Evolutionary conservation across 1,284 basidiomycete species (phyloP).

Genomic region (Tilletia horrida): DNA sequence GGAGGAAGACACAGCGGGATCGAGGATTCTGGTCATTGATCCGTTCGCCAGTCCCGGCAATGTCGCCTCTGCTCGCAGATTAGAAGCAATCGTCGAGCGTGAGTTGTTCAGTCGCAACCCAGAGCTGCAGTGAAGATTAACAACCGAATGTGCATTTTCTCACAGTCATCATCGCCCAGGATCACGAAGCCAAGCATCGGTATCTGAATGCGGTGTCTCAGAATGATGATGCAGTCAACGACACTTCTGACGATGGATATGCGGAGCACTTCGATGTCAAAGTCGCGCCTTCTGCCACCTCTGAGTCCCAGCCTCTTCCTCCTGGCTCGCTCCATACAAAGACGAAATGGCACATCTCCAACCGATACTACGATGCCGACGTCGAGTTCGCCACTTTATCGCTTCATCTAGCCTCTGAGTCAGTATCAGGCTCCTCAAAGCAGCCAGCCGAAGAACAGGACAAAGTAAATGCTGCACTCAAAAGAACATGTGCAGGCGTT

Average conservation of each 20-base stretch:
- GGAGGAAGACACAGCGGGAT: background rate
- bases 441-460: background rate
- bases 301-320: too few species aligned
- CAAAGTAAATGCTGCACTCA: conserved; percentile 1
- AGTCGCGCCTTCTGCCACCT: background rate
- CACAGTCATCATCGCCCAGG: background rate
- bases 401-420: background rate
- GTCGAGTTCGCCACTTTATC: conserved; percentile 25
- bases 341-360: conserved; percentile 36
- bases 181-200: background rate
- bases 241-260: background rate
- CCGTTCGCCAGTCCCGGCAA: background rate
- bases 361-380: conserved; percentile 43
- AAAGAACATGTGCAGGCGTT: conserved; percentile 16
- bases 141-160: background rate
- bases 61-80: background rate
- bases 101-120: background rate
- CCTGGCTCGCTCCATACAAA: background rate
- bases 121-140: too few species aligned
- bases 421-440: background rate
- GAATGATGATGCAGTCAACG: background rate
- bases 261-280: conserved; percentile 1
- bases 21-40: background rate
- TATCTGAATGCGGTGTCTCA: background rate
- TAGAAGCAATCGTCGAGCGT: background rate